Evolutionary conservation across 2,329 filamentous ascomycete species (phyloP).

Genomic region (Epichloe glyceriae): DNA sequence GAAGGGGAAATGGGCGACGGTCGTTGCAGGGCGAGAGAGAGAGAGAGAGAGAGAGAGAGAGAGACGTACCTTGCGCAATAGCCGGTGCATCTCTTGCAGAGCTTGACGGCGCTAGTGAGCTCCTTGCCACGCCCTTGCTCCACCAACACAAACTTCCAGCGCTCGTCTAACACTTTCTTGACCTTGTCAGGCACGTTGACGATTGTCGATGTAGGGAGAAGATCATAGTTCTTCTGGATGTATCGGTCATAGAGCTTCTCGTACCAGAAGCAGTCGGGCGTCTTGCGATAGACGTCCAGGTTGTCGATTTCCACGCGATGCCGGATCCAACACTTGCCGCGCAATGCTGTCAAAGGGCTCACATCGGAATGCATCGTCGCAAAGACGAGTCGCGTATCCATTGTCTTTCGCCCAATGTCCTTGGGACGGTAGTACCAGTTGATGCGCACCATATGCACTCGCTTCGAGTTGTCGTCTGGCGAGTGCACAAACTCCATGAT

Average conservation of each 20-base stretch:
- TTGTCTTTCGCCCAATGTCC: slow-evolving; percentile 84
- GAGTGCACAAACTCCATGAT: slow-evolving; percentile 96
- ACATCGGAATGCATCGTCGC: slow-evolving; percentile 98
- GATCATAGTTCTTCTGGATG: slow-evolving; percentile 95
- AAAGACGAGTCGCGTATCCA: slow-evolving; percentile 83
- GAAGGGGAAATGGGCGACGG: neutral
- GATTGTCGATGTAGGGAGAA: slow-evolving; percentile 81
- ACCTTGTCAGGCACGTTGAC: slow-evolving; percentile 94
- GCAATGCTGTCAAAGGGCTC: slow-evolving; percentile 79
- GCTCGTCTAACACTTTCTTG: slow-evolving; percentile 88
- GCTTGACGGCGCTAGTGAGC: slow-evolving; percentile 88
- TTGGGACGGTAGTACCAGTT: slow-evolving; percentile 98
- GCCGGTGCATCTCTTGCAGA: slow-evolving; percentile 80
- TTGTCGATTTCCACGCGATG: slow-evolving; percentile 78
- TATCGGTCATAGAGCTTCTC: slow-evolving; percentile 97
- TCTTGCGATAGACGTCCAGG: slow-evolving; percentile 73
- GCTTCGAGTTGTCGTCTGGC: slow-evolving; percentile 58
- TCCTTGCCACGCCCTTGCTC: slow-evolving; percentile 91
- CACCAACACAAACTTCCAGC: slow-evolving; percentile 92
- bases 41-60: neutral
- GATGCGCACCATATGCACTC: slow-evolving; percentile 77
- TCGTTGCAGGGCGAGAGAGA: no score
- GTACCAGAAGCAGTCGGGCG: slow-evolving; percentile 85
- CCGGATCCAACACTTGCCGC: slow-evolving; percentile 83
- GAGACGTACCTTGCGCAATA: slow-evolving; percentile 73